phyloP scores from a whole-genome alignment of 2,329 filamentous ascomycete genomes.

The Teratosphaeria nubilosa region DNA sequence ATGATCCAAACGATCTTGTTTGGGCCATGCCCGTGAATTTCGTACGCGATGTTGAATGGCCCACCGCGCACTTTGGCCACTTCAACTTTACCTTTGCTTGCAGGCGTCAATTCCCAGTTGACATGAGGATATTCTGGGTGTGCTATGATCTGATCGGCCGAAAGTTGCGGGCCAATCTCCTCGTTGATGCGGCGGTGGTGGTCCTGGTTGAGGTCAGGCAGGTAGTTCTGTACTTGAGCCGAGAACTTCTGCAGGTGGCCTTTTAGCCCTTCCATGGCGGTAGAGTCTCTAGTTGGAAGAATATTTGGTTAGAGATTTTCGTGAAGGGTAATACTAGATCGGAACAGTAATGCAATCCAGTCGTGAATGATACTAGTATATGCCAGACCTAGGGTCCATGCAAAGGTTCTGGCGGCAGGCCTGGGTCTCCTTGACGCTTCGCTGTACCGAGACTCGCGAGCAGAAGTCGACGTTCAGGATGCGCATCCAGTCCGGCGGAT shows the following conservation, averaged over 20 bases:
- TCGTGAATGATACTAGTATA: no score
- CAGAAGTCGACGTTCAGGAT: background rate
- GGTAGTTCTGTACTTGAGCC: constrained; percentile 1
- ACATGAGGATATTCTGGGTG: constrained; percentile 59
- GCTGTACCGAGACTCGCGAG: background rate
- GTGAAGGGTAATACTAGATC: no score
- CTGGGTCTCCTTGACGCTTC: no score
- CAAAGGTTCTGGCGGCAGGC: no score
- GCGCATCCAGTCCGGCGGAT: background rate
- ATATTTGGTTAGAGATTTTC: no score
- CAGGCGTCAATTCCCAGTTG: constrained; percentile 60
- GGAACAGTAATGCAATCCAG: no score
- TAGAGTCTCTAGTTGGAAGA: background rate
- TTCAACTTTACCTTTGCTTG: constrained; percentile 48
- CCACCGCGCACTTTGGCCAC: constrained; percentile 65
- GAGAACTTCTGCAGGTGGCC: background rate
- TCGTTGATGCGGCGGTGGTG: constrained; percentile 7
- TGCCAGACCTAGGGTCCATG: no score
- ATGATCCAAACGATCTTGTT: constrained; percentile 67
- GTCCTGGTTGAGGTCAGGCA: constrained; percentile 8
- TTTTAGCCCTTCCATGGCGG: background rate
- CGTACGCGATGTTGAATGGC: constrained; percentile 66
- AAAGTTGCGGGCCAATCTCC: constrained; percentile 23
- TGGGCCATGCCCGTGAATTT: constrained; percentile 67
- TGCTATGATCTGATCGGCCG: constrained; percentile 48